Base-by-base conservation (phyloP, 345 rosid genomes). In the Bruguiera gymnorhiza region DNA sequence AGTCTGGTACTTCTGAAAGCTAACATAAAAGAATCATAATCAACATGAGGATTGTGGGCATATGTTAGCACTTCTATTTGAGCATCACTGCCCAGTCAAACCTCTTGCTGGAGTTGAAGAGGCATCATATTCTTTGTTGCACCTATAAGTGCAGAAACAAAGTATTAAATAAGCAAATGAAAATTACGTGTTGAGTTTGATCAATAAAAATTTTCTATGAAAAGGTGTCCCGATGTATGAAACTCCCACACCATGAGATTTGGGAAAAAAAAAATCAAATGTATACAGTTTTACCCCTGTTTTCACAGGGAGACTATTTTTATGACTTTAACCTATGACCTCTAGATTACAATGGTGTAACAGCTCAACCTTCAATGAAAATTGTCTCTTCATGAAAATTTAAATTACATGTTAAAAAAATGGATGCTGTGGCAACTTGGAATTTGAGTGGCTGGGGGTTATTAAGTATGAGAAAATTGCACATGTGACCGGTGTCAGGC, bases 1-100 rank as follows among this genome's bases (percentile, higher is more conserved):
- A 91, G 60, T 91, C 94, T 32, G 92, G 91, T 77, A 72, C 79
- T 72, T 80, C 85, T 66, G 85, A 79, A 62, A 93, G 96, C 97
- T 91, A 77, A 73, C 65, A 69, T 26, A 37, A 71, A 81, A 71
- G 30, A 34, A 72, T 46, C 52, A 50, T 59, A n/a, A 48, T 72
- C 32, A 72, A 72, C 51, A 8, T 18, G 46, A 48, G 26, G 50
- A 30, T 24, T 56, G 60, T 8, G 10, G 60, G 23, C 30, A 56
- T 56, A 23, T 56, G 18, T 56, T 56, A 56, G 60, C 31, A 24
- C 60, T n/a, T 56, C 60, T 56, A 56, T 24, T 21, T 24, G 60
- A 56, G 60, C 30, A 56, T 56, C 13, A 15, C 18, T 56, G 60
- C 60, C 60, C 26, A 56, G 23, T 55, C 29, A 23, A 55, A 55